Conservation (phyloP, 2,329 filamentous ascomycete genomes). For the Gyromitra esculenta region DNA sequence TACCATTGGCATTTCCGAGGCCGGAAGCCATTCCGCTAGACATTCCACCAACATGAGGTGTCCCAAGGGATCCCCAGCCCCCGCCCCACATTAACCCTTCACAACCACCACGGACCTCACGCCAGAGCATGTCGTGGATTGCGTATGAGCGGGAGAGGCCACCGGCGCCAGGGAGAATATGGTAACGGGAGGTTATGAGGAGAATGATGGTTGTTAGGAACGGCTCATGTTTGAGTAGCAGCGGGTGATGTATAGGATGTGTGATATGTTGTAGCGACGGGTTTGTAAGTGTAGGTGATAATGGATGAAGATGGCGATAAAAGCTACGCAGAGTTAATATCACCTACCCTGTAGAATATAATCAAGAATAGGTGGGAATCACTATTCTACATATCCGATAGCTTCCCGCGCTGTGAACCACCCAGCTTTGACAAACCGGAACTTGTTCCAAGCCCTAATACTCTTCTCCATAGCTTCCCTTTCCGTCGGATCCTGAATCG, state of each 20-base stretch:
- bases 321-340: conserved; percentile 68
- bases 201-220: conserved; percentile 91
- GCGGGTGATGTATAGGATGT: conserved; percentile 79
- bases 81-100: conserved; percentile 93
- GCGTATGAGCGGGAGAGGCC: conserved; percentile 84
- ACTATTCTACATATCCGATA: conserved; percentile 93
- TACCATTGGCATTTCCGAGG: conserved; percentile 69
- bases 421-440: conserved; percentile 93
- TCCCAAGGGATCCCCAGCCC: conserved; percentile 74
- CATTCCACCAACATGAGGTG: conserved; percentile 60
- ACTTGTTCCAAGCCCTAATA: conserved; percentile 85
- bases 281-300: conserved; percentile 92
- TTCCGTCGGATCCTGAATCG: conserved; percentile 53
- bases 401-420: conserved; percentile 96
- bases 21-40: conserved; percentile 63
- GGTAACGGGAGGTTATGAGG: conserved; percentile 89
- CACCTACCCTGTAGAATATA: not conserved
- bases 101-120: conserved; percentile 92
- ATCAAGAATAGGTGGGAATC: conserved; percentile 59
- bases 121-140: conserved; percentile 96
- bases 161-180: conserved; percentile 79
- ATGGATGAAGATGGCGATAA: conserved; percentile 86
- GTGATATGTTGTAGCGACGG: conserved; percentile 69
- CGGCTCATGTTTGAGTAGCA: conserved; percentile 86
- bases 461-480: conserved; percentile 65